Percentiles rank a stretch among this genome's conserved stretches.
phyloP scores from a whole-genome alignment of 1,139 yeast species.

The Saccharomyces hybrid region DNA sequence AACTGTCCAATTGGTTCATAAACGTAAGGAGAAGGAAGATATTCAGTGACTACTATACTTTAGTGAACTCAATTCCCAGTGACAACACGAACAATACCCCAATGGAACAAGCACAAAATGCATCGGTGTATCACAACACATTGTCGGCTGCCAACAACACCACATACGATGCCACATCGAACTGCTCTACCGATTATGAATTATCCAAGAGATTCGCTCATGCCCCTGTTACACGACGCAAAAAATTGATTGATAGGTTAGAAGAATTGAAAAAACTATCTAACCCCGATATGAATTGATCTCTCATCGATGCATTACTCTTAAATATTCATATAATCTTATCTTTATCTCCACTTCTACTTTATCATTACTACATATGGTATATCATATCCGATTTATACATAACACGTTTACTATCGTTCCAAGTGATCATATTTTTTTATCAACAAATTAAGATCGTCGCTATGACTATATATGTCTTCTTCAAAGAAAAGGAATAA shows the following conservation, averaged over 20 bases:
- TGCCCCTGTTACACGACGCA: conserved; percentile 30
- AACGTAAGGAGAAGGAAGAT: conserved; percentile 87
- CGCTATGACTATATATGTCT: too few relatives aligned
- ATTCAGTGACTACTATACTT: conserved; percentile 30
- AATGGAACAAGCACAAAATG: conserved; percentile 9
- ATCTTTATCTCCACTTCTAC: neutral
- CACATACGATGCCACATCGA: conserved; percentile 9
- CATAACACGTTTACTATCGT: neutral
- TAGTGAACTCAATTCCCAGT: conserved; percentile 6
- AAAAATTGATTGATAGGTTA: conserved; percentile 36
- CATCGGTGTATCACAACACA: neutral
- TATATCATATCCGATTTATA: neutral
- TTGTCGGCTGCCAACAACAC: conserved; percentile 7
- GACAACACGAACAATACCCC: conserved; percentile 11
- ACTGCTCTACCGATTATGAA: conserved; percentile 16
- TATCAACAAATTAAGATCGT: neutral
- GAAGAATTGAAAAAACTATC: conserved; percentile 28
- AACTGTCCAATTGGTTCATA: conserved; percentile 91
- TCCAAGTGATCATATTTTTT: neutral
- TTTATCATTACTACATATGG: neutral
- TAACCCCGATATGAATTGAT: conserved; percentile 2
- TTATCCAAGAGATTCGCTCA: conserved; percentile 22
- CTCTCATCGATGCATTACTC: neutral
- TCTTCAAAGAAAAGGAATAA: too few relatives aligned
- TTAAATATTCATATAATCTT: neutral